Evolutionary conservation across 2,329 filamentous ascomycete genomes (phyloP).

Genomic region (Trichoderma koningiopsis): DNA sequence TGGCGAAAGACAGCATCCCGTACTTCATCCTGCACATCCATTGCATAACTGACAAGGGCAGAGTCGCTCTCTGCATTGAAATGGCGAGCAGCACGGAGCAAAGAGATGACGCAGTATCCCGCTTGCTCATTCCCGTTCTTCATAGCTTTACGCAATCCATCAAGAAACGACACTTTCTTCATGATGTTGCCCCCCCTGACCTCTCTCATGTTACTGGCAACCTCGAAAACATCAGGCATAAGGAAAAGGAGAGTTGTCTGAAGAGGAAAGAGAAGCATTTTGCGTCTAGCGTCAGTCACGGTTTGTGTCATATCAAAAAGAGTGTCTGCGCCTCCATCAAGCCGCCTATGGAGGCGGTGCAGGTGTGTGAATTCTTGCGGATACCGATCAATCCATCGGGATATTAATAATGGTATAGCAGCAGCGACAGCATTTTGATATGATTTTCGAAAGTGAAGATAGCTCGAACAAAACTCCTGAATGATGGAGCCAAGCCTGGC

Average conservation of each 20-base stretch:
- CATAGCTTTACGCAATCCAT: constrained; percentile 63
- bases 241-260: constrained; percentile 65
- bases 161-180: constrained; percentile 68
- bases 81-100: constrained; percentile 65
- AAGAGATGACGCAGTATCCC: constrained; percentile 64
- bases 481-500: constrained; percentile 63
- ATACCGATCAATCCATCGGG: constrained; percentile 66
- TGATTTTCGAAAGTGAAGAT: constrained; percentile 64
- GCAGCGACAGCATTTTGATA: constrained; percentile 66
- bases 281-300: constrained; percentile 59
- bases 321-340: constrained; percentile 67
- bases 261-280: constrained; percentile 60
- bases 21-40: constrained; percentile 71
- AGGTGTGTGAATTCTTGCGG: constrained; percentile 66
- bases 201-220: constrained; percentile 67
- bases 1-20: constrained; percentile 65
- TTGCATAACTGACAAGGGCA: constrained; percentile 65
- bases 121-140: constrained; percentile 67
- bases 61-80: constrained; percentile 66
- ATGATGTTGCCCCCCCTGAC: constrained; percentile 62
- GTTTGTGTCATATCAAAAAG: constrained; percentile 70
- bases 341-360: constrained; percentile 60
- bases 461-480: constrained; percentile 67
- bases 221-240: constrained; percentile 69
- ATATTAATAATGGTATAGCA: constrained; percentile 63